Conservation (phyloP, 148 eudicot genomes). For the Dysphania ambrosioides region DNA sequence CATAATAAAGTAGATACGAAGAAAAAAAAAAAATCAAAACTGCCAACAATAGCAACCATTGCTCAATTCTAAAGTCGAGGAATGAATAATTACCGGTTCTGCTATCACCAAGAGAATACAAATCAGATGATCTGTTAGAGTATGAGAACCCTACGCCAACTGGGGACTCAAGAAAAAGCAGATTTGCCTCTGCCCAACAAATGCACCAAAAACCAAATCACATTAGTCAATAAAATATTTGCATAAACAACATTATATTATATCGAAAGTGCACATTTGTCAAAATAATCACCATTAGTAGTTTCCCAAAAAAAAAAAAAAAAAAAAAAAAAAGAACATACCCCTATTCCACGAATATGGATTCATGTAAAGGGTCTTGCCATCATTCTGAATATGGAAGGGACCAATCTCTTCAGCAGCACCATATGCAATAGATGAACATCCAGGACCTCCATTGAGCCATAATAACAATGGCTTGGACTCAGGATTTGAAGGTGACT, state of each 20-base stretch:
- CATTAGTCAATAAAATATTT: background rate
- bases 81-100: conserved; percentile 50
- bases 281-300: too few species aligned
- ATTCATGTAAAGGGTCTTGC: conserved; percentile 58
- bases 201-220: background rate
- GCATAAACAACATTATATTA: background rate
- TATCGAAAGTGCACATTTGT: too few species aligned
- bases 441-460: conserved; percentile 98
- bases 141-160: conserved; percentile 94
- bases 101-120: conserved; percentile 63
- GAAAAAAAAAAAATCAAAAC: background rate
- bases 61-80: background rate
- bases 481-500: conserved; percentile 50
- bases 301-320: too few species aligned
- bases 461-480: conserved; percentile 72
- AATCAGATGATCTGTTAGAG: conserved; percentile 74
- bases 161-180: conserved; percentile 93
- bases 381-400: conserved; percentile 62
- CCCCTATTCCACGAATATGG: conserved; percentile 87
- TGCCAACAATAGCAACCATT: background rate
- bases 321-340: conserved; percentile 22
- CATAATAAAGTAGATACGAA: too few species aligned
- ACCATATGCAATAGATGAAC: conserved; percentile 93
- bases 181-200: conserved; percentile 70
- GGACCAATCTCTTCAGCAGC: conserved; percentile 96